Base-by-base conservation (phyloP, 1,284 basidiomycete genomes). In the Rhodotorula mucilaginosa region DNA sequence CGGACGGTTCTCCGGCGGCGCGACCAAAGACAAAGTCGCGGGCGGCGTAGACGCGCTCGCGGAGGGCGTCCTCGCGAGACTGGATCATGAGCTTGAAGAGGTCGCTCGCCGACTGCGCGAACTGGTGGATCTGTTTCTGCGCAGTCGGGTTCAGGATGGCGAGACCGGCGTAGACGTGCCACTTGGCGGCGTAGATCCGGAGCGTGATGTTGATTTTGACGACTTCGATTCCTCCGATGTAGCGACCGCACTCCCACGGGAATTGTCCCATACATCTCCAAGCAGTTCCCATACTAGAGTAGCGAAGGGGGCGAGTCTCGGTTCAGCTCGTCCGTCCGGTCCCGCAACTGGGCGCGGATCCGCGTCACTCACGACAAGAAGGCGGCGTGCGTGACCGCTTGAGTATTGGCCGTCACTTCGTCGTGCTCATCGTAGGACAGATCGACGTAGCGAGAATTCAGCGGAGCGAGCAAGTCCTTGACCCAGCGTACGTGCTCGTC, bases 101-200 rank as follows among this genome's bases (percentile, higher is more conserved):
- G 71, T 92, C 93, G 7, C 91, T 92, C 10, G 88, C 88, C 78
- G 89, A 91, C 73, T 87, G 86, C 2, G 94, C 90, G 79, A 89
- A 99, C 80, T 97, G 90, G 79, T 93, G 86, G 74, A 99, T 97
- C 81, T 97, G 95, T 3, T 86, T 82, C 65, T 88, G 87, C 0
- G 97, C 96, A n/a, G 87, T 88, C 2, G 97, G 96, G 81, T 99
- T 99, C 74, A 98, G 87, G 79, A 99, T 91, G 0, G 97, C 96
- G 19, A 99, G 87, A 5, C 96, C 97, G 39, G 97, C 97, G 80
- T 99, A 99, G 78, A 99, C 96, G 83, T 99, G 97, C 95, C 95
- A 99, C 78, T 94, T 91, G 80, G 95, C 96, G 58, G 92, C 88
- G 82, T 98, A 98, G 79, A 99, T 98, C 2, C 97, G 92, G 21